These are phyloP conservation scores for Zopfochytrium polystomum DNA, from an alignment of 371 early-diverging fungal species.

Conservation along the genomic window DNA sequence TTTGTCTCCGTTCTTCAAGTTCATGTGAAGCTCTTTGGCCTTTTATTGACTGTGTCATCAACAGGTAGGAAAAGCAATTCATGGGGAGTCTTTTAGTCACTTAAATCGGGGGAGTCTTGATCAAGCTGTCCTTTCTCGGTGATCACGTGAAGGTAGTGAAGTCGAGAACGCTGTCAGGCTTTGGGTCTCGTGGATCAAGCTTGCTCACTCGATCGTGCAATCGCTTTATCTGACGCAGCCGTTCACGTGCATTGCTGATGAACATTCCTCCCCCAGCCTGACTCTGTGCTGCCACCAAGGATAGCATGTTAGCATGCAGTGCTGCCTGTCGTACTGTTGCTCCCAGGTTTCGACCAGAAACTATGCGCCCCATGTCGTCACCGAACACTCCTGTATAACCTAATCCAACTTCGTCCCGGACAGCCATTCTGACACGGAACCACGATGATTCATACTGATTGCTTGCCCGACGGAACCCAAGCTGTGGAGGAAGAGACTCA, in stretches of 20 bases:
- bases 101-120: too few species aligned
- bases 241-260: conserved; percentile 81
- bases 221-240: conserved; percentile 82
- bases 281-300: conserved; percentile 67
- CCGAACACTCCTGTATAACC: conserved; percentile 78
- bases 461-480: too few species aligned
- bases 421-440: conserved; percentile 63
- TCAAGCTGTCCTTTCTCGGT: too few species aligned
- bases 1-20: too few species aligned
- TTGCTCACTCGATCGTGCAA: conserved; percentile 51
- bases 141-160: too few species aligned
- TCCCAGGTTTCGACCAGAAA: conserved; percentile 71
- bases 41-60: too few species aligned
- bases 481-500: too few species aligned
- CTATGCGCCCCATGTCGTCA: conserved; percentile 70
- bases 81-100: too few species aligned
- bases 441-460: conserved; percentile 1
- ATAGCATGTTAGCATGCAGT: conserved; percentile 85
- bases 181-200: too few species aligned
- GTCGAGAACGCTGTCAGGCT: too few species aligned
- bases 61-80: too few species aligned
- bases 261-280: conserved; percentile 61
- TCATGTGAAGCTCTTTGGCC: too few species aligned
- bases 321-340: conserved; percentile 81
- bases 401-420: conserved; percentile 58